Base-by-base conservation (phyloP, 2,329 filamentous ascomycete species). In the Diaporthe longicolla region DNA sequence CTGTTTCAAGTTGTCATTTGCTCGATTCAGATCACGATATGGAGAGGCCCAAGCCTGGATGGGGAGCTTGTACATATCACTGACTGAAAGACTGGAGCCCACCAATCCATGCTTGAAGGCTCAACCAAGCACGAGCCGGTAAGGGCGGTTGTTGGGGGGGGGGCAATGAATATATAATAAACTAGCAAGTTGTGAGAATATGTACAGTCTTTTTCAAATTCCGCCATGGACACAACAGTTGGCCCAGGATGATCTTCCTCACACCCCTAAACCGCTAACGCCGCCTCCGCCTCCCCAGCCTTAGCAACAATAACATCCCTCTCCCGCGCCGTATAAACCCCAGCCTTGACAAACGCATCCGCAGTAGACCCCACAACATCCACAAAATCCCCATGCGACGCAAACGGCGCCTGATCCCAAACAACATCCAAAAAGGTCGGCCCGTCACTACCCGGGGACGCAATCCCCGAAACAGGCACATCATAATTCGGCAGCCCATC, bases 341-440 rank as follows among this genome's bases (percentile, higher is more conserved):
- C 61, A 24, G 61, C 45, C 29, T 13, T n/a, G 5, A 66, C 63
- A 13, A 66, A 66, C 1, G 4, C 7, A 13, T 52, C 63, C 29
- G 45, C 45, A 37, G 21, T 19, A n/a, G 45, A 37, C 0, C 29
- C 26, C 15, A 66, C 63, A 0, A n/a, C 21, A 7, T 19, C 9
- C 11, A 66, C 45, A 40, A 66, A 66, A 4, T 35, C 63, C 6
- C 15, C 63, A 52, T 66, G 63, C 4, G 63, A 19, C 1, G 21
- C 63, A n/a, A 82, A 82, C n/a, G 80, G 81, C 43, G 81, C 78
- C 54, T 76, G 70, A 40, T 81, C 80, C 80, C 80, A 82, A 1
- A 82, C 72, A 26, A 81, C 13, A 59, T 82, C 81, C 3, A 82
- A 74, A 71, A 82, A 81, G 6, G 81, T 82, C 61, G 78, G 80